Base-by-base conservation (phyloP, 2,329 filamentous ascomycete genomes). In the Penicillium sp. region DNA sequence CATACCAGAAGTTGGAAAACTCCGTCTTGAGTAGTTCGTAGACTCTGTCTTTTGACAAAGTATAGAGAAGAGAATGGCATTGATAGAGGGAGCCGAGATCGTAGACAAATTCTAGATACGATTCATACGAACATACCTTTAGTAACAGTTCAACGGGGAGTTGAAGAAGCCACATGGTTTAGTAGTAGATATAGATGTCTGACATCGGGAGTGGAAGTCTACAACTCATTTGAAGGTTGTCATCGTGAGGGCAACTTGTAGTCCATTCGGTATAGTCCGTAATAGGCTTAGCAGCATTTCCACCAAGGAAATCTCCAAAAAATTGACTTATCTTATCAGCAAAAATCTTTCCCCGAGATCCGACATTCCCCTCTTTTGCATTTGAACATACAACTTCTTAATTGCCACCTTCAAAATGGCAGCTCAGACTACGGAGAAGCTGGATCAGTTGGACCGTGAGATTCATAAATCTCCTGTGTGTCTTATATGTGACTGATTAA, bases 391-490 rank as follows among this genome's bases (percentile, higher is more conserved):
- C 55, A 50, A 59, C 53, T 55, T 65, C 61, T 42, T 25, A 62
- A 50, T 48, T 49, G 52, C 50, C 56, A 52, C 62, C 8, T 42
- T 42, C 64, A 72, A 54, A 52, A 77, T 77, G 75, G 75, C 75
- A 65, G 75, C 74, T 58, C 70, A 77, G 65, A 65, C 69, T 64
- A 70, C 65, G 49, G 70, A 74, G 51, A 72, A 75, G 65, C 65
- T 77, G 59, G 59, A 75, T 53, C 71, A 76, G 67, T 68, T 77
- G 61, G 68, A 71, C 62, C 58, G 75, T 77, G 61, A 63, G 74
- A 38, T 45, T 51, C 8, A 9, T 37, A n/a, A 3, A 9, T 10
- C 22, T 8, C 10, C n/a, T 5, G 17, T 14, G 14, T 36, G 38
- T 48, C 5, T 26, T 17, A 30, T 16, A 22, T 41, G 22, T 28